These are phyloP conservation scores for Chenopodium album DNA, from an alignment of 148 eudicot genomes.

Conservation along the genomic window DNA sequence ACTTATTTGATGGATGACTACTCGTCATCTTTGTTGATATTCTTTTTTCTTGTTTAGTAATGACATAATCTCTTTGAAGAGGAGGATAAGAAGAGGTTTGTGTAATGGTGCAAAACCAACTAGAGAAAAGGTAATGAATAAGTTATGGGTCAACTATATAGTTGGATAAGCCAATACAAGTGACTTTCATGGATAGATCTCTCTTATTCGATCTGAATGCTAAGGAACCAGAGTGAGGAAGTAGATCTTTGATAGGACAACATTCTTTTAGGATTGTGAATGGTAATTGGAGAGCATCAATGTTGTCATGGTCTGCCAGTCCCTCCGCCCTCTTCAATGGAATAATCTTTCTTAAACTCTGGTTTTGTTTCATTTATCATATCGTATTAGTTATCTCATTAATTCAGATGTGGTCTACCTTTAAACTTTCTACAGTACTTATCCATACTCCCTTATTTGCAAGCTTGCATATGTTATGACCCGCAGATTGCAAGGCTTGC, in stretches of 20 bases:
- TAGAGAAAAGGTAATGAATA: neutral
- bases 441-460: neutral
- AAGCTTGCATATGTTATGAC: neutral
- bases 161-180: neutral
- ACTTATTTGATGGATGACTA: neutral
- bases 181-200: neutral
- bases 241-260: neutral
- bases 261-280: neutral
- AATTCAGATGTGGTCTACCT: neutral
- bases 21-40: neutral
- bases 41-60: neutral
- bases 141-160: neutral
- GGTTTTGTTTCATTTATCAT: neutral
- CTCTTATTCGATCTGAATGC: neutral
- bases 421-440: neutral
- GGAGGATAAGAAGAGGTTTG: neutral
- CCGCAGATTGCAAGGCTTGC: neutral
- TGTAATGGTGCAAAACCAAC: neutral
- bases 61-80: neutral
- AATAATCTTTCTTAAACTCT: neutral
- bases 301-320: no score
- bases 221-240: neutral
- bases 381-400: neutral
- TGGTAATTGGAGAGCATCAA: neutral
- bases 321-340: no score